Evolutionary conservation across 768 basidiomycete species (phyloP), one percentile per base, ranked within the genome.

Genomic region (Boletus fagicola): DNA sequence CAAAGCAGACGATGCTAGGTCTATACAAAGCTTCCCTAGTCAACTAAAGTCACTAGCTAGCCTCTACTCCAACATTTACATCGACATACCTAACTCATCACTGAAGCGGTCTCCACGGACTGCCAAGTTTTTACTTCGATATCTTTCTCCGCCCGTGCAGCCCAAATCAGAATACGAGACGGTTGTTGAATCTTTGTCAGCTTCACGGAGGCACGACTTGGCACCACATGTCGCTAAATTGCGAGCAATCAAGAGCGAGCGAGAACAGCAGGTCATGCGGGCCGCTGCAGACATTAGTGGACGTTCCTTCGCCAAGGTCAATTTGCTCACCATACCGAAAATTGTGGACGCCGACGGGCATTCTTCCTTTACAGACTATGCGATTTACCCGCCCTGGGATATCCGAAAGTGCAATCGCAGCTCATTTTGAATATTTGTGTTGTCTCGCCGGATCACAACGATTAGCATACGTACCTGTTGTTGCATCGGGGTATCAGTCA

Each of bases 381-480:
- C 80, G 86, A 3, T 92, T 91, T 64, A 78, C 83, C 2, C 69
- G 74, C 40, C 78, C 81, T 22, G 83, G 80, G 10, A 68, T 80
- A 54, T 80, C 82, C 1, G 90, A 91, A 66, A 75, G 79, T 33
- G 76, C 78, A 18, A 72, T 90, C 9, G 86, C 81, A 0, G 90
- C 95, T 5, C 90, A 94, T 67, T 98, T 98, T 67, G 90, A 96
- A 72, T 97, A 97, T 66, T 63, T 88, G 1, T 95, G 94, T 65
- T 80, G 84, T 4, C 77, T 92, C 43, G 76, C 77, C 16, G 97
- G 97, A 22, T 81, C 92, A 13, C 87, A 93, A 65, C 82, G 95
- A 40, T 83, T 86, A 48, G 95, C 97, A n/a, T 99, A 99, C 68
- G 95, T 99, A 1, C 97, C 97, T 13, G 97, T 99, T 6, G 92